These are phyloP conservation scores for Biscutella auriculata DNA, from an alignment of 441 rosid genomes.

Conservation along the genomic window DNA sequence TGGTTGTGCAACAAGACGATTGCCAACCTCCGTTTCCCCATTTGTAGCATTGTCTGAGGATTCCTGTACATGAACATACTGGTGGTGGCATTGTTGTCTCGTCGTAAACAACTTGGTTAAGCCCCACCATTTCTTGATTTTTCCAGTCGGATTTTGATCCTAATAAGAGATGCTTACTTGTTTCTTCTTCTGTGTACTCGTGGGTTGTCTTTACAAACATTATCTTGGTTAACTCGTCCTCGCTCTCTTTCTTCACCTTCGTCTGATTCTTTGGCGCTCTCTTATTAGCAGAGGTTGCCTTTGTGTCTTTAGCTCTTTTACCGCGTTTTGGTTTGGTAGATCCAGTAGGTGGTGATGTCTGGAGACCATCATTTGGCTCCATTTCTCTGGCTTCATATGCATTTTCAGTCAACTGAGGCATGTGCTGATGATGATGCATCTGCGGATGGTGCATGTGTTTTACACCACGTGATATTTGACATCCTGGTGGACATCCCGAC, in stretches of 20 bases:
- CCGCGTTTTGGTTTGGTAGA: constrained; percentile 53
- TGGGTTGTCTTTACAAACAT: constrained; percentile 43
- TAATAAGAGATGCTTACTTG: constrained; percentile 30
- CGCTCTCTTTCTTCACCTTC: constrained; percentile 67
- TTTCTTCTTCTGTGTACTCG: constrained; percentile 48
- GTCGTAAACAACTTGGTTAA: constrained; percentile 78
- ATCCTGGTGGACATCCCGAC: constrained; percentile 61
- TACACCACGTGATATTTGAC: constrained; percentile 69
- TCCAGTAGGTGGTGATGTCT: constrained; percentile 33
- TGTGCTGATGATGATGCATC: constrained; percentile 58
- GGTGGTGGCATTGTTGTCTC: constrained; percentile 89
- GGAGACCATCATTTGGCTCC: constrained; percentile 38
- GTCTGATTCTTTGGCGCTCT: constrained; percentile 49
- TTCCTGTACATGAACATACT: constrained; percentile 85
- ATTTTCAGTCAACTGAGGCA: constrained; percentile 43
- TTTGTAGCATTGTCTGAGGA: constrained; percentile 80
- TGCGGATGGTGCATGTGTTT: constrained; percentile 74
- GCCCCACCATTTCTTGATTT: constrained; percentile 62
- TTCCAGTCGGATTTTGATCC: constrained; percentile 69
- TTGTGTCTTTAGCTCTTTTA: constrained; percentile 57
- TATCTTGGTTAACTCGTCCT: constrained; percentile 55
- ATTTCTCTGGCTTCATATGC: constrained; percentile 49
- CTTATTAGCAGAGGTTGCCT: constrained; percentile 39
- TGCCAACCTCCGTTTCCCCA: constrained; percentile 99
- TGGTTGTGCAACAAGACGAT: constrained; percentile 92